These are phyloP conservation scores for Aspergillus egyptiacus DNA, from an alignment of 495 filamentous ascomycete genomes.

Conservation along the genomic window DNA sequence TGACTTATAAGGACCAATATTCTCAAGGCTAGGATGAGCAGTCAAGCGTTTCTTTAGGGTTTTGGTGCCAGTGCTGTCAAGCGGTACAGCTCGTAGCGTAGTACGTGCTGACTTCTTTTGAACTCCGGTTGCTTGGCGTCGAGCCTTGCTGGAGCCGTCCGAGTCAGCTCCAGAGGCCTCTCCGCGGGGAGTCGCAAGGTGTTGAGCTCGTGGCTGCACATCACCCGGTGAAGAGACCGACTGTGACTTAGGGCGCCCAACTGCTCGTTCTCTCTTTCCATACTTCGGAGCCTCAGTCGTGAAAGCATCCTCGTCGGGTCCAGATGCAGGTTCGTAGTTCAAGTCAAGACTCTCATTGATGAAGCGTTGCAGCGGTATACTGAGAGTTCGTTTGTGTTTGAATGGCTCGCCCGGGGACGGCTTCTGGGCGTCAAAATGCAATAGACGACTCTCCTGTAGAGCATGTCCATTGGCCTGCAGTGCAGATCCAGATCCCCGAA, in stretches of 20 bases:
- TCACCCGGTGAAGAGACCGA: slow-evolving; percentile 9
- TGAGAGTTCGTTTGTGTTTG: slow-evolving; percentile 31
- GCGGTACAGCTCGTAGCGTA: slow-evolving; percentile 16
- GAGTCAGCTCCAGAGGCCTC: slow-evolving; percentile 8
- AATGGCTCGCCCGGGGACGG: slow-evolving; percentile 19
- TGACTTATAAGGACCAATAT: slow-evolving; percentile 29
- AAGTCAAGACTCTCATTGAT: slow-evolving; percentile 40
- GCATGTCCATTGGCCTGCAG: slow-evolving; percentile 25
- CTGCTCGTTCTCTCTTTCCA: slow-evolving; percentile 1
- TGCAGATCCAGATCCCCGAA: slow-evolving; percentile 13
- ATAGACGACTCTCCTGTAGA: slow-evolving; percentile 32
- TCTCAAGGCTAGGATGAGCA: slow-evolving; percentile 36
- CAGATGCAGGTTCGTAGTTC: slow-evolving; percentile 18
- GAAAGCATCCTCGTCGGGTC: slow-evolving; percentile 9
- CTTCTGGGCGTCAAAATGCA: slow-evolving; percentile 28
- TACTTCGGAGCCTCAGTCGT: background rate
- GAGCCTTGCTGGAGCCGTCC: background rate
- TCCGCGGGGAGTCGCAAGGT: slow-evolving; percentile 17
- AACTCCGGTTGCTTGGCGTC: slow-evolving; percentile 11
- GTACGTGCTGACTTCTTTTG: slow-evolving; percentile 14
- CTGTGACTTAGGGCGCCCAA: slow-evolving; percentile 4
- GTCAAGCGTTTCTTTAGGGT: slow-evolving; percentile 31
- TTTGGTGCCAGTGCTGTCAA: slow-evolving; percentile 21
- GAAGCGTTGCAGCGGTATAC: slow-evolving; percentile 41
- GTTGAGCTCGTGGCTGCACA: slow-evolving; percentile 17